A percentile compares a stretch with the other conserved stretches of the same genome.
Evolutionary conservation across 2,329 filamentous ascomycete genomes (phyloP).

Genomic region (Aspergillus oerlinghausenensis): DNA sequence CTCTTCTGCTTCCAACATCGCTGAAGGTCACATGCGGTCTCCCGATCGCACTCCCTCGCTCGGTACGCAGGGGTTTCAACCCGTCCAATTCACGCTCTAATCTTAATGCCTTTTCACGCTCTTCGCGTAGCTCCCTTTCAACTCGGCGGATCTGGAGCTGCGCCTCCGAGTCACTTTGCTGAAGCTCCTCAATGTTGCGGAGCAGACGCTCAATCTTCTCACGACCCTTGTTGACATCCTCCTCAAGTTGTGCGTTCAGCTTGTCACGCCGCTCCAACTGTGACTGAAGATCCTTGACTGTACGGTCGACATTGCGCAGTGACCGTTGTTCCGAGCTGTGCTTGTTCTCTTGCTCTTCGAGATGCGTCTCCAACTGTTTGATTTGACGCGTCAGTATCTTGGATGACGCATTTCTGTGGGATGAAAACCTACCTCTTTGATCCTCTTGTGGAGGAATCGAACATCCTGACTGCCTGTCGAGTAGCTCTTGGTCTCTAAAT

Average conservation of each 20-base stretch:
- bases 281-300: slow-evolving; percentile 84
- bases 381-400: slow-evolving; percentile 17
- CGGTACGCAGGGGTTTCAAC: slow-evolving; percentile 67
- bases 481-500: slow-evolving; percentile 95
- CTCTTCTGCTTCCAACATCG: slow-evolving; percentile 37
- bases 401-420: neutral
- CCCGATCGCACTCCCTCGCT: slow-evolving; percentile 46
- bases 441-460: slow-evolving; percentile 86
- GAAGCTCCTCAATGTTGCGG: slow-evolving; percentile 86
- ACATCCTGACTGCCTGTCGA: slow-evolving; percentile 92
- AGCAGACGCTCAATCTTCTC: slow-evolving; percentile 90
- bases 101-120: slow-evolving; percentile 72
- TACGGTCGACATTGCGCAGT: slow-evolving; percentile 87
- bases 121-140: slow-evolving; percentile 84
- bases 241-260: slow-evolving; percentile 70
- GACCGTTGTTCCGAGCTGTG: slow-evolving; percentile 78
- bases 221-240: slow-evolving; percentile 78
- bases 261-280: slow-evolving; percentile 94
- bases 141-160: slow-evolving; percentile 79
- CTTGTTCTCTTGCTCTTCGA: slow-evolving; percentile 76
- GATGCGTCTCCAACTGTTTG: slow-evolving; percentile 73
- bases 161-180: slow-evolving; percentile 75
- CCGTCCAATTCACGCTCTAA: slow-evolving; percentile 86
- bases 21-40: slow-evolving; percentile 30
- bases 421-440: slow-evolving; percentile 73